Percentiles rank a stretch among this genome's conserved stretches.
phyloP scores from a whole-genome alignment of 208 protist genomes.

The Leishmania aethiopica region DNA sequence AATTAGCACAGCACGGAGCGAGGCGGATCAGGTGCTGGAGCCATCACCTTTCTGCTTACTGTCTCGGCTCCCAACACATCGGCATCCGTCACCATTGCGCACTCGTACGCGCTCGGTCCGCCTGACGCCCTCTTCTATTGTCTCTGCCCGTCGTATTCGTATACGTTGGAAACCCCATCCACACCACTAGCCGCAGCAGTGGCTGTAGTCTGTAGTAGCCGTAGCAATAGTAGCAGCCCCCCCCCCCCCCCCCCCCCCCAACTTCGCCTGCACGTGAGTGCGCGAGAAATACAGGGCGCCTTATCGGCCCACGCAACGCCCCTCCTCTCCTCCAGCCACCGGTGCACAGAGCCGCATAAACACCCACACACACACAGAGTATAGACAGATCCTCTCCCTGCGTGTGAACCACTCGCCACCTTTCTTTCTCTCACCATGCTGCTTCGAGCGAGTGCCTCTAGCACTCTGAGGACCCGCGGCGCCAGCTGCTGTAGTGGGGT shows the following conservation, averaged over 20 bases:
- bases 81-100: background rate
- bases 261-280: background rate
- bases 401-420: background rate
- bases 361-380: background rate
- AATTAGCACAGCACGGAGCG: background rate
- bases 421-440: slow-evolving; percentile 9
- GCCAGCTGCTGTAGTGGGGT: background rate
- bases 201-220: background rate
- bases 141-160: background rate
- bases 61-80: background rate
- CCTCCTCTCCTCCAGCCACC: background rate
- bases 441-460: slow-evolving; percentile 23
- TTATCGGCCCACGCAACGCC: background rate
- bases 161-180: background rate
- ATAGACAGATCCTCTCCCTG: background rate
- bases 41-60: background rate
- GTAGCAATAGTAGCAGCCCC: background rate
- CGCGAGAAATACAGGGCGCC: background rate
- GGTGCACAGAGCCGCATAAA: background rate
- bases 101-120: background rate
- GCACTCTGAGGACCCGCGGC: slow-evolving; percentile 20
- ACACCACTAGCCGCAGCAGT: background rate
- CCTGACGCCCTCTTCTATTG: background rate
- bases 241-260: too few relatives aligned
- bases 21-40: background rate